Percentiles rank a stretch among this genome's conserved stretches.
Conservation (phyloP, 2,329 filamentous ascomycete species). For the Drechslerella dactyloides region DNA sequence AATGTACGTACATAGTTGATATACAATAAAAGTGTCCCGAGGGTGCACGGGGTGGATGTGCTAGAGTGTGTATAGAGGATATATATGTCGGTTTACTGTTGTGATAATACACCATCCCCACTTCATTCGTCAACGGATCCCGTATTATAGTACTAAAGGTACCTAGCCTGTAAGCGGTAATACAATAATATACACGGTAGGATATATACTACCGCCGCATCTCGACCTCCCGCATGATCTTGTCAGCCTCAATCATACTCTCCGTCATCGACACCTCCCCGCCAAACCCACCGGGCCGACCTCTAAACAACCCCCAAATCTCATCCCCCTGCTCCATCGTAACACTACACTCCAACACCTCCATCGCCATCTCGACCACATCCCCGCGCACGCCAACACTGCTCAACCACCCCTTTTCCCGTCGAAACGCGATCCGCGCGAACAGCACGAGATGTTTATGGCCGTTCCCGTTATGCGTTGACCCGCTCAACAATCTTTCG, state of each 20-base stretch:
- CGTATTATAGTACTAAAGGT: no score
- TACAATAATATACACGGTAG: no score
- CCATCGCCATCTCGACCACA: conserved; percentile 47
- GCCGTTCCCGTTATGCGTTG: conserved; percentile 40
- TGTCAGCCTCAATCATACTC: conserved; percentile 47
- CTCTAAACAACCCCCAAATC: conserved; percentile 49
- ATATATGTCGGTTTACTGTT: conserved; percentile 3
- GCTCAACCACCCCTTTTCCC: conserved; percentile 26
- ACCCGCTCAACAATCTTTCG: conserved; percentile 19
- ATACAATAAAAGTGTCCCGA: no score
- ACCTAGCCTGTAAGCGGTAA: not conserved
- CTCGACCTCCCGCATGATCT: conserved; percentile 39
- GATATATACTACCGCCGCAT: conserved; percentile 15
- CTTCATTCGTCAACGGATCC: conserved; percentile 10
- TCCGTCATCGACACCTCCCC: conserved; percentile 46
- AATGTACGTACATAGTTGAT: no score
- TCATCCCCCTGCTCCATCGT: conserved; percentile 47
- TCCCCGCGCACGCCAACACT: conserved; percentile 18
- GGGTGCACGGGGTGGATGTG: not conserved
- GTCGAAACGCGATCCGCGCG: conserved; percentile 41
- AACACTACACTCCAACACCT: conserved; percentile 41
- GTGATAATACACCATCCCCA: conserved; percentile 1
- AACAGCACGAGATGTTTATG: conserved; percentile 41
- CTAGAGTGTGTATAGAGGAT: conserved; percentile 2
- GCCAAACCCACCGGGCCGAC: conserved; percentile 5